These are phyloP conservation scores for Astrephomene gubernaculifera DNA, from an alignment of 139 green algal species.

Conservation along the genomic window DNA sequence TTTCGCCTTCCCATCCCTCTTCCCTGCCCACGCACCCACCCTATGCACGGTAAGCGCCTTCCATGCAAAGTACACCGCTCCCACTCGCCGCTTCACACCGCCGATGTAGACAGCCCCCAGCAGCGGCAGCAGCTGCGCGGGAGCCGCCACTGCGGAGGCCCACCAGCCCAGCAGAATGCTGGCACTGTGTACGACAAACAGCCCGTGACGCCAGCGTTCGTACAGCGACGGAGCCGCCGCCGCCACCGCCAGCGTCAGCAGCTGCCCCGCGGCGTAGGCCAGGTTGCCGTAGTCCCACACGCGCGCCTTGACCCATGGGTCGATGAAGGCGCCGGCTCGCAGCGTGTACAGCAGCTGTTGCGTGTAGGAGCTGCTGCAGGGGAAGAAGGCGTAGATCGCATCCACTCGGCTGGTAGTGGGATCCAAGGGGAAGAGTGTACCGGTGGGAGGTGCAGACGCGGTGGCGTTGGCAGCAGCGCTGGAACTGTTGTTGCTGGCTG, in stretches of 20 bases:
- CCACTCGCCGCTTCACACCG: background rate
- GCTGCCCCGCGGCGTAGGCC: background rate
- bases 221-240: background rate
- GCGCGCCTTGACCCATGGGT: background rate
- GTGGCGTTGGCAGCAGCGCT: no score
- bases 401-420: background rate
- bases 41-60: background rate
- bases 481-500: background rate
- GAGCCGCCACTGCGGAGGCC: background rate
- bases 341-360: conserved; percentile 1
- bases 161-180: background rate
- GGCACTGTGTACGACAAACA: background rate
- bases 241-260: background rate
- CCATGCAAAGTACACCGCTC: background rate
- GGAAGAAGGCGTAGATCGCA: background rate
- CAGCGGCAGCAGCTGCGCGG: background rate
- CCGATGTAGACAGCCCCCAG: background rate
- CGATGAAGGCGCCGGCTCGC: background rate
- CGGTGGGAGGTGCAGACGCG: no score
- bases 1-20: background rate
- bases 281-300: background rate
- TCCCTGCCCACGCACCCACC: background rate
- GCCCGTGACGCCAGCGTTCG: background rate
- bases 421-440: no score
- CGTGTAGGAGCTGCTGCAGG: background rate